These are phyloP conservation scores for Parietaria judaica DNA, from an alignment of 306 rosid genomes.

Conservation along the genomic window DNA sequence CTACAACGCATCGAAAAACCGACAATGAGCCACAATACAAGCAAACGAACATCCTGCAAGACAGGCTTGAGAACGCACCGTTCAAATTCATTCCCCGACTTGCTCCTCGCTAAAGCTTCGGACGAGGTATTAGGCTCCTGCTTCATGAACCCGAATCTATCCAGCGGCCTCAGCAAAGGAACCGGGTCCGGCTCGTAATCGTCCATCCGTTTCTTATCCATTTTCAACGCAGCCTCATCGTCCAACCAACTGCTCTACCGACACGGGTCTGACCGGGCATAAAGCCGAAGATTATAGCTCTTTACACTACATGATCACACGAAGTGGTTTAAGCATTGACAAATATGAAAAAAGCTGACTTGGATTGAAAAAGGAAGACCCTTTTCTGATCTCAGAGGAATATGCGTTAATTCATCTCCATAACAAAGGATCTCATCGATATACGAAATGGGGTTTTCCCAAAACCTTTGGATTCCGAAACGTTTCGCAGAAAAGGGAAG, in stretches of 20 bases:
- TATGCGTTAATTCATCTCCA: background rate
- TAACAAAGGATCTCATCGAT: background rate
- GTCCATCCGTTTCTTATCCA: constrained; percentile 74
- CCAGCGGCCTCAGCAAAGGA: constrained; percentile 60
- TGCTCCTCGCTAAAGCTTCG: constrained; percentile 44
- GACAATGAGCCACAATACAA: too few relatives aligned
- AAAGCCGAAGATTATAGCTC: background rate
- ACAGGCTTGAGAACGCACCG: constrained; percentile 35
- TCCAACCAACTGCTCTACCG: constrained; percentile 19
- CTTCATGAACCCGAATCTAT: constrained; percentile 85
- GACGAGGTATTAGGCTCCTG: constrained; percentile 48
- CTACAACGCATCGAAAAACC: constrained; percentile 20
- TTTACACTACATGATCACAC: background rate
- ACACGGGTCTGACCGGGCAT: constrained; percentile 9
- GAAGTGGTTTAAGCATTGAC: background rate
- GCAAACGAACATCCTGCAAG: background rate
- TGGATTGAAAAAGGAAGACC: background rate
- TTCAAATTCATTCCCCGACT: constrained; percentile 47
- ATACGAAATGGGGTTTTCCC: constrained; percentile 1
- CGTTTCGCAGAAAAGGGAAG: too few relatives aligned
- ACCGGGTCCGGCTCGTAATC: constrained; percentile 60
- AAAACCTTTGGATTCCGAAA: background rate
- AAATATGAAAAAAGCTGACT: constrained; percentile 1
- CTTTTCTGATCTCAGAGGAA: background rate
- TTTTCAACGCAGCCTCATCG: constrained; percentile 19